Evolutionary conservation across 2,329 filamentous ascomycete species (phyloP).

Genomic region (Phoma sp.): DNA sequence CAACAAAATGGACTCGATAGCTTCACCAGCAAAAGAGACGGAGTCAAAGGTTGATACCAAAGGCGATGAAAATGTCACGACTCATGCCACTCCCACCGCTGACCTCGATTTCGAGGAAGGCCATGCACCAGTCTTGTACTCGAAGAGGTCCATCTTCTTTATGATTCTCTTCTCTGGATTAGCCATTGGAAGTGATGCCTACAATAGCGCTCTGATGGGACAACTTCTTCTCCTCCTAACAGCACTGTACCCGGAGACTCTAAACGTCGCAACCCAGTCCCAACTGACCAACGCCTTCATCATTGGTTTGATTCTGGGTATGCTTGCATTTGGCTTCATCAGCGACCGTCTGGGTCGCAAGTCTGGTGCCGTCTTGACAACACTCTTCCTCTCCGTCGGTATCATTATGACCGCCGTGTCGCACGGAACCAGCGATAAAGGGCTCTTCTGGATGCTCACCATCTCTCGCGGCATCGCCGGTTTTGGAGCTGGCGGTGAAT

Average conservation of each 20-base stretch:
- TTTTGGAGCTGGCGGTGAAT: constrained; percentile 55
- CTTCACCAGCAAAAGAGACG: background rate
- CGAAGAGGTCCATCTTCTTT: constrained; percentile 41
- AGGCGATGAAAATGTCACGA: background rate
- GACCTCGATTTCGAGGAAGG: constrained; percentile 23
- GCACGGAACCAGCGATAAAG: constrained; percentile 33
- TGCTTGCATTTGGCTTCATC: constrained; percentile 44
- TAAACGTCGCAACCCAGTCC: constrained; percentile 35
- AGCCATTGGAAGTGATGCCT: constrained; percentile 47
- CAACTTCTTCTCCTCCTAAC: constrained; percentile 43
- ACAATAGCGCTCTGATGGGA: constrained; percentile 48
- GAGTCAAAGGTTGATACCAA: background rate
- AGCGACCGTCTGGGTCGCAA: constrained; percentile 45
- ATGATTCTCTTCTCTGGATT: constrained; percentile 47
- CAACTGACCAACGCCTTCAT: constrained; percentile 47
- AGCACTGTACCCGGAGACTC: constrained; percentile 41
- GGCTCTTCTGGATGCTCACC: constrained; percentile 55
- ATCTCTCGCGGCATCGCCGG: constrained; percentile 56
- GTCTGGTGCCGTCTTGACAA: constrained; percentile 44
- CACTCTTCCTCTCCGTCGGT: constrained; percentile 41
- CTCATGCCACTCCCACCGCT: background rate
- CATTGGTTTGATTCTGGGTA: constrained; percentile 45
- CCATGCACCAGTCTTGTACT: constrained; percentile 28
- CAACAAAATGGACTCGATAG: background rate
- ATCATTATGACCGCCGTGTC: constrained; percentile 42